A percentile compares a stretch with the other conserved stretches of the same genome.
Evolutionary conservation across 176 grass and related monocot genomes (phyloP).

Genomic region (Aegilops speltoides): DNA sequence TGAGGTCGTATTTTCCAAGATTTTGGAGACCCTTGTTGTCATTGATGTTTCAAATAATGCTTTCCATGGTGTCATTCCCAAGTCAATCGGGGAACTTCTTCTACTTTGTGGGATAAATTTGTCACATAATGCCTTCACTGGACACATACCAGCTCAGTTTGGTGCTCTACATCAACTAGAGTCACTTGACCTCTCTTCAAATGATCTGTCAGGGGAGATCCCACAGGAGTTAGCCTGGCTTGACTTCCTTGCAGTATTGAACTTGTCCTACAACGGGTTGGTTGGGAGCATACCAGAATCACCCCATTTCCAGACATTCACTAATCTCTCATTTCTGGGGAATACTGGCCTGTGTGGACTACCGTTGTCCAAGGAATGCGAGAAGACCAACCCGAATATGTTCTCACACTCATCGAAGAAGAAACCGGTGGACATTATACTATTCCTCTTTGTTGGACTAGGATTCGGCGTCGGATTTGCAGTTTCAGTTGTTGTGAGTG

Average conservation of each 20-base stretch:
- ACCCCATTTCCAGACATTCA: background rate
- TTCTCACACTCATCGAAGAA: background rate
- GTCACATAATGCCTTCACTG: conserved; percentile 41
- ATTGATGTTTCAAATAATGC: background rate
- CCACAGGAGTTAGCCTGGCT: background rate
- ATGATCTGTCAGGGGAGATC: background rate
- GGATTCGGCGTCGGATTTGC: background rate
- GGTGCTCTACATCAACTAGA: background rate
- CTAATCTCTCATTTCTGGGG: background rate
- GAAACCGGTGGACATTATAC: background rate
- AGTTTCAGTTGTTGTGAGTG: background rate
- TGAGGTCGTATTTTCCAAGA: background rate
- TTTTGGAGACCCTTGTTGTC: background rate
- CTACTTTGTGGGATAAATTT: background rate
- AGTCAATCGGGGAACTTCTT: background rate
- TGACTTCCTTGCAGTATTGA: background rate
- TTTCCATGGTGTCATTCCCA: background rate
- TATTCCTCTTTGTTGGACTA: background rate
- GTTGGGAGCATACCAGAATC: background rate
- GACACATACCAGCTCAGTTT: conserved; percentile 17
- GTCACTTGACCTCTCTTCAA: background rate
- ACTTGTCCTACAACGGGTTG: background rate
- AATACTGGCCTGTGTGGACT: background rate
- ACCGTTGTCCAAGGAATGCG: background rate
- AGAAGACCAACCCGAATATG: background rate